Evolutionary conservation across 73 alveolate species (phyloP).

Genomic region (Paramecium sonneborni): DNA sequence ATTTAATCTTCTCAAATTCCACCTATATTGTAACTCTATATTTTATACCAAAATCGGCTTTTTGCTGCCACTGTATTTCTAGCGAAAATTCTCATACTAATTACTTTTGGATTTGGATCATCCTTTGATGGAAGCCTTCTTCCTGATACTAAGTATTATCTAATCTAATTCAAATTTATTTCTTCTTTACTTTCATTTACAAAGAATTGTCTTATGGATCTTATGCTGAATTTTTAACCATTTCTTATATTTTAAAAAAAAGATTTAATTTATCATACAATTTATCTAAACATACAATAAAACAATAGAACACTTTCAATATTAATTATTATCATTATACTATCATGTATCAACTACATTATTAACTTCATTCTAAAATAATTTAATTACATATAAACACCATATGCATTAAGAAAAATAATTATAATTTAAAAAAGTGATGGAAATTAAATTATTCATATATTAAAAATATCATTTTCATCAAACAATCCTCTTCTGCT

Average conservation of each 20-base stretch:
- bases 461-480: no score
- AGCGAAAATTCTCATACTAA: slow-evolving; percentile 90
- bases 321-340: no score
- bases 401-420: no score
- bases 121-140: slow-evolving; percentile 82
- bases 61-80: slow-evolving; percentile 86
- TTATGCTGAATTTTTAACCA: slow-evolving; percentile 32
- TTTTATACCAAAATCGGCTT: slow-evolving; percentile 86
- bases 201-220: slow-evolving; percentile 8
- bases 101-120: slow-evolving; percentile 82
- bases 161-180: slow-evolving; percentile 63
- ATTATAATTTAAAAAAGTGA: no score
- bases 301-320: neutral
- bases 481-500: no score
- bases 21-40: neutral
- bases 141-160: slow-evolving; percentile 85
- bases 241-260: slow-evolving; percentile 39
- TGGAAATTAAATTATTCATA: no score
- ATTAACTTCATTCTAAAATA: no score
- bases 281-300: neutral
- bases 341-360: no score
- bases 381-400: no score
- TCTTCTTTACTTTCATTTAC: slow-evolving; percentile 12
- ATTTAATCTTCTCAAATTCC: slow-evolving; percentile 85
- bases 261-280: slow-evolving; percentile 22